phyloP scores from a whole-genome alignment of 2,329 filamentous ascomycete genomes.

The Ceratocystis eucalypticola region DNA sequence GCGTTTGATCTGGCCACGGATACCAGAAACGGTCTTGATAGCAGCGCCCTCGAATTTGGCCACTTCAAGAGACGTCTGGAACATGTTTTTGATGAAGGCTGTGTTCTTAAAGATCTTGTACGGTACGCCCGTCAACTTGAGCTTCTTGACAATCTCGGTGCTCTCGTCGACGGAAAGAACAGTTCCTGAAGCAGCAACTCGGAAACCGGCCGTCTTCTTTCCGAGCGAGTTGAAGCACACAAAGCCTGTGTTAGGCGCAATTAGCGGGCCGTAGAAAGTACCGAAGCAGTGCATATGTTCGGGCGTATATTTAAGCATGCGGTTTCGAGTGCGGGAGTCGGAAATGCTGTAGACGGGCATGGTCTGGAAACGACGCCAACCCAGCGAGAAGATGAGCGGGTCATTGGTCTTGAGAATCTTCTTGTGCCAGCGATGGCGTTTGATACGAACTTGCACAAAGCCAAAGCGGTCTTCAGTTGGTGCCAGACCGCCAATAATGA shows the following conservation, averaged over 20 bases:
- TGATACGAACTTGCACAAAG: slow-evolving; percentile 89
- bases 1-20: slow-evolving; percentile 93
- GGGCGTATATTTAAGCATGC: slow-evolving; percentile 97
- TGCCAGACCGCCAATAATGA: slow-evolving; percentile 82
- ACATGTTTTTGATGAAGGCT: slow-evolving; percentile 98
- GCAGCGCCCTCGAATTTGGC: slow-evolving; percentile 96
- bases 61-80: slow-evolving; percentile 80
- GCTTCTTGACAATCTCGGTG: slow-evolving; percentile 97
- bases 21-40: slow-evolving; percentile 89
- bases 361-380: slow-evolving; percentile 90
- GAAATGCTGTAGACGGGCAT: slow-evolving; percentile 89
- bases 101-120: slow-evolving; percentile 99
- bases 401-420: slow-evolving; percentile 98
- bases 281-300: slow-evolving; percentile 99
- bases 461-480: slow-evolving; percentile 92
- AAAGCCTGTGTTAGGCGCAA: slow-evolving; percentile 92
- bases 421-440: slow-evolving; percentile 97
- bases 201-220: slow-evolving; percentile 73
- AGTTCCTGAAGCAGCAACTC: slow-evolving; percentile 86
- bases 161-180: slow-evolving; percentile 90
- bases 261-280: slow-evolving; percentile 87
- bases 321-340: slow-evolving; percentile 82
- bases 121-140: slow-evolving; percentile 84
- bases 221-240: slow-evolving; percentile 85
- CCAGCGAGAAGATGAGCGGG: slow-evolving; percentile 89